Base-by-base conservation (phyloP, 805 yeast genomes). In the Schwanniomyces sp. region DNA sequence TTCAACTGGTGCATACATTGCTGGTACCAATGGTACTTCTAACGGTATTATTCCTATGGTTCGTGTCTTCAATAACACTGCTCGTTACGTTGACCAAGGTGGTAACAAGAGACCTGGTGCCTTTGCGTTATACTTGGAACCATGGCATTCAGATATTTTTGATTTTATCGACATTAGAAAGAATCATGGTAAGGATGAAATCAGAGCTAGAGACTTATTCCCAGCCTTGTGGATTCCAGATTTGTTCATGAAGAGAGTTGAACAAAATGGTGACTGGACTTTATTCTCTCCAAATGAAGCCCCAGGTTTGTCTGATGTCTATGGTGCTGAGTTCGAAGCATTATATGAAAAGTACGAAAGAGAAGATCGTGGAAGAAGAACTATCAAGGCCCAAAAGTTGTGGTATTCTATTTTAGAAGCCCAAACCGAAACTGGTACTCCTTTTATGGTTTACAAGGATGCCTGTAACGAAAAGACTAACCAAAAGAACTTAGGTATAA, bases 61-160 rank as follows among this genome's bases (percentile, higher is more conserved):
- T 37, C 73, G 84, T 60, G 85, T 80, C 24, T 80, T 80, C 69
- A 80, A 80, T 65, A 80, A 79, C 61, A 80, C 85, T 34, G 85
- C 85, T 32, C 72, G 84, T 61, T 80, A 80, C 57, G 85, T 80
- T 39, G 85, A 80, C 58, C 85, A 80, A 64, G 85, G 85, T 61
- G 85, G 85, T 55, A 80, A 80, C 65, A 80, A 80, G 66, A 69
- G 85, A 63, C 85, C 85, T 12, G 85, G 85, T 59, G 85, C 85
- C 11, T 79, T 80, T 63, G 85, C 85, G 17, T 63, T 80, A 45
- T 80, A 80, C 63, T 61, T 80, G 44, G 85, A 80, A 64, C 85
- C 85, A 59, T 80, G 85, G 85, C 85, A 80, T 60, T 66, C 82
- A 7, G 85, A 80, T 61, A 73, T 80, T 52, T 76, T 80, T 55